Base-by-base conservation (phyloP, 306 rosid species). In the Parietaria judaica region DNA sequence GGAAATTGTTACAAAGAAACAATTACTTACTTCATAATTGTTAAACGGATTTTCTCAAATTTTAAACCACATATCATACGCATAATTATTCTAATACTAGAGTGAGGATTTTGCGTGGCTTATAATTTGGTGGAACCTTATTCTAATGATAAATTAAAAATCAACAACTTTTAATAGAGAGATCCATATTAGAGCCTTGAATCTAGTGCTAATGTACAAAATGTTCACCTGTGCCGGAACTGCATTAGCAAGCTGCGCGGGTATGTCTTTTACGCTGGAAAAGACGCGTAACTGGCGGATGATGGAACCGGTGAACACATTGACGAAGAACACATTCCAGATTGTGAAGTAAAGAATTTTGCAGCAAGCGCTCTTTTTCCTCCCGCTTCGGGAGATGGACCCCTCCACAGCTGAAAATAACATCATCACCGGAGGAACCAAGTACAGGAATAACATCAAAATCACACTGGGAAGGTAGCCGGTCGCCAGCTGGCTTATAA, bases 401-500 rank as follows among this genome's bases (percentile, higher is more conserved):
- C 99, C 99, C 77, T 92, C 99, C 71, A 82, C 58, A 17, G 83
- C 52, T 41, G 99, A 84, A 72, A 86, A 75, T 56, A 78, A 53
- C 95, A 92, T 82, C 97, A 92, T 86, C 47, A 63, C 55, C 52
- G 99, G 99, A 60, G 94, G 90, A 75, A 78, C 99, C 50, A 69
- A 49, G 62, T 67, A 82, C 59, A 84, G 54, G 70, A 81, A 79
- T 71, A 88, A 57, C 60, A 88, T 79, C 76, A 88, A 86, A 74
- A 92, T 75, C 67, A 76, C 95, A 65, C 99, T 92, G 54, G 99
- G 99, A 50, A 92, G 79, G 86, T 92, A 92, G 50, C 99, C 99
- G 16, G 96, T 84, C 65, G 83, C 82, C 74, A 92, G 64, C 84
- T 79, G 87, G 73, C 65, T 73, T 69, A 76, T 51, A 74, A 75